Evolutionary conservation across 2,329 filamentous ascomycete genomes (phyloP).

Genomic region (Colletotrichum higginsianum): DNA sequence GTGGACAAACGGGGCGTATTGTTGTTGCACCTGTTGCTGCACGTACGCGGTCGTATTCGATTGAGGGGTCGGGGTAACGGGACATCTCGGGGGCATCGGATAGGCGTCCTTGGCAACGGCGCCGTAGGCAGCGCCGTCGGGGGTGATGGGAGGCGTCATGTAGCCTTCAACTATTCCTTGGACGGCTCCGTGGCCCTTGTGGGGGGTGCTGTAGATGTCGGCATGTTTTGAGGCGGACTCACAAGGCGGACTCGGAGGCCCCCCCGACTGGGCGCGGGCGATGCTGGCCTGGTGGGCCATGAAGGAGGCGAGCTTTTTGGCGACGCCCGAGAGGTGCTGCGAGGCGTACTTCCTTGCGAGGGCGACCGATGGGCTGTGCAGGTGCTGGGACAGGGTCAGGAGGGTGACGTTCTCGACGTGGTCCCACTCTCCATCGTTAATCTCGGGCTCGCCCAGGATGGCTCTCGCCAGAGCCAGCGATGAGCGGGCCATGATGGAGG

Average conservation of each 20-base stretch:
- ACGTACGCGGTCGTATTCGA: constrained; percentile 55
- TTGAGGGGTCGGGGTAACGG: constrained; percentile 74
- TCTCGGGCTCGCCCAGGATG: constrained; percentile 85
- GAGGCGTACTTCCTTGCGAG: constrained; percentile 73
- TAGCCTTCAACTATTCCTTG: constrained; percentile 79
- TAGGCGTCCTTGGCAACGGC: constrained; percentile 64
- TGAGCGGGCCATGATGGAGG: constrained; percentile 90
- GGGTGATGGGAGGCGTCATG: constrained; percentile 88
- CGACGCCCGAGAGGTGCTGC: constrained; percentile 66
- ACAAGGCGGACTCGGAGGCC: constrained; percentile 73
- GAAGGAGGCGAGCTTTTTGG: constrained; percentile 70
- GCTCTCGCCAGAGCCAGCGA: constrained; percentile 89
- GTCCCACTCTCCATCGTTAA: constrained; percentile 83
- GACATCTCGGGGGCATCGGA: constrained; percentile 68
- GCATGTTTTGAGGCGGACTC: constrained; percentile 68
- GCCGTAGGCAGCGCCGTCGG: constrained; percentile 75
- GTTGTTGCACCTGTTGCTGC: constrained; percentile 60
- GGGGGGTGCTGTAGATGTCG: constrained; percentile 82
- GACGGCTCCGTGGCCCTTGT: constrained; percentile 78
- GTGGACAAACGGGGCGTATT: constrained; percentile 60
- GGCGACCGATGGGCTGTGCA: constrained; percentile 71
- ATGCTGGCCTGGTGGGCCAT: constrained; percentile 72
- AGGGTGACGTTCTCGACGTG: constrained; percentile 78
- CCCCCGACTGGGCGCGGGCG: constrained; percentile 61
- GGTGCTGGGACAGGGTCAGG: constrained; percentile 71